A percentile compares a stretch with the other conserved stretches of the same genome.
These are phyloP conservation scores for Ceriops tagal DNA, from an alignment of 345 rosid species.

Conservation along the genomic window DNA sequence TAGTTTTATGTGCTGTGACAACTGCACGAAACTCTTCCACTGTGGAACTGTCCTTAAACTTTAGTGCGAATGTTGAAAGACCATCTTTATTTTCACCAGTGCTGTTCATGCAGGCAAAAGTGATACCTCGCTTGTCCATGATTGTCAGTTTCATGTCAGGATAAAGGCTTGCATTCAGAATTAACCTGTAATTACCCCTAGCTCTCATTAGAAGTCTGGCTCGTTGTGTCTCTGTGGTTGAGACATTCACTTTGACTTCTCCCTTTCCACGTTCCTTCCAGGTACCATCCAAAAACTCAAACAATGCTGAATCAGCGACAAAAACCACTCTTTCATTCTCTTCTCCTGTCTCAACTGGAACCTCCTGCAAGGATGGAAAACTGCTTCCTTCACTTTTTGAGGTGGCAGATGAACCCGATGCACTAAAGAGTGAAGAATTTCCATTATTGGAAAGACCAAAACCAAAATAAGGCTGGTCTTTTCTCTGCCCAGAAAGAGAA, in stretches of 20 bases:
- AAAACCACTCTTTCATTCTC: slow-evolving; percentile 79
- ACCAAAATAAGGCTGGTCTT: slow-evolving; percentile 43
- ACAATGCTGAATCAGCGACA: slow-evolving; percentile 70
- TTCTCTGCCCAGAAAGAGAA: slow-evolving; percentile 43
- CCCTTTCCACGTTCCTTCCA: slow-evolving; percentile 99
- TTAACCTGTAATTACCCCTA: slow-evolving; percentile 82
- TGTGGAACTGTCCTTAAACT: slow-evolving; percentile 68
- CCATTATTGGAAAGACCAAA: slow-evolving; percentile 59
- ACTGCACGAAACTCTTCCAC: slow-evolving; percentile 66
- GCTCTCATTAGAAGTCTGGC: slow-evolving; percentile 89
- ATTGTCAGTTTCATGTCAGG: slow-evolving; percentile 87
- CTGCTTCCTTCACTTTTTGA: slow-evolving; percentile 59
- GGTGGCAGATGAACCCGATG: slow-evolving; percentile 44
- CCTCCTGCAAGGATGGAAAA: slow-evolving; percentile 73
- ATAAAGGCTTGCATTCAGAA: slow-evolving; percentile 81
- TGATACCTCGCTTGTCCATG: slow-evolving; percentile 95
- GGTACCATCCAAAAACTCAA: slow-evolving; percentile 61
- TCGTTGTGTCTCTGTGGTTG: slow-evolving; percentile 46
- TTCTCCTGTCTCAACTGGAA: slow-evolving; percentile 86
- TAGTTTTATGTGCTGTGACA: slow-evolving; percentile 51
- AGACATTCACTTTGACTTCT: slow-evolving; percentile 78
- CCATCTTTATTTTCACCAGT: slow-evolving; percentile 49
- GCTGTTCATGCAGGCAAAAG: slow-evolving; percentile 84
- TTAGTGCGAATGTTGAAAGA: slow-evolving; percentile 75
- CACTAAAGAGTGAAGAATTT: slow-evolving; percentile 51